These are phyloP conservation scores for Russula sp. DNA, from an alignment of 768 basidiomycete genomes.

Conservation along the genomic window DNA sequence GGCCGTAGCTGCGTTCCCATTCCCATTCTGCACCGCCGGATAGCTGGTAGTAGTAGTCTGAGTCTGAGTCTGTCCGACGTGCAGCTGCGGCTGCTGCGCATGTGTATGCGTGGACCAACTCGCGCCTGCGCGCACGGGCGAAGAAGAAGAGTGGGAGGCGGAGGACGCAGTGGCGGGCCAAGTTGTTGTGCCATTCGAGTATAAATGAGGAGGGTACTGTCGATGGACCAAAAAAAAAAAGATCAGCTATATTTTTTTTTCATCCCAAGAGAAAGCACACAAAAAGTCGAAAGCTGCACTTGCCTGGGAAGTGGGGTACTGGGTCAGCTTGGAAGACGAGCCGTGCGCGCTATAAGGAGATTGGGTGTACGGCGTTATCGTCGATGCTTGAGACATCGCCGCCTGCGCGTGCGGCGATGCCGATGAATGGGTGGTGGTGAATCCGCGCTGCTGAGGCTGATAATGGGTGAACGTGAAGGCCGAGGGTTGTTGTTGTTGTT, in stretches of 20 bases:
- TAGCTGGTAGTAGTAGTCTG: not conserved
- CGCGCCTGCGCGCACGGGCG: not conserved
- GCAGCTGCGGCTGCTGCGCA: not conserved
- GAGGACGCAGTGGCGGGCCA: conserved; percentile 2
- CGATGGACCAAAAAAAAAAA: not conserved
- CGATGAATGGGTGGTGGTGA: conserved; percentile 7
- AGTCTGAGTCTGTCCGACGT: not conserved
- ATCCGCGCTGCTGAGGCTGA: conserved; percentile 21
- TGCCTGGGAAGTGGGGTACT: conserved; percentile 1
- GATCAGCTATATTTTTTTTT: not conserved
- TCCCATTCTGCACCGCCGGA: conserved; percentile 7
- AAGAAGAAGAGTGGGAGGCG: not conserved
- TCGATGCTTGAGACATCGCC: not conserved
- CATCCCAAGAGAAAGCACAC: not conserved
- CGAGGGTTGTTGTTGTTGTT: conserved; percentile 3
- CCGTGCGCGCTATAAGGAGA: not conserved
- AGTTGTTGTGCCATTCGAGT: conserved; percentile 10
- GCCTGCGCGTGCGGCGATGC: not conserved
- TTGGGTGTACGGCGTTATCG: not conserved
- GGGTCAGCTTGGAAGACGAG: conserved; percentile 4
- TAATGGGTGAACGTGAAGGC: conserved; percentile 22
- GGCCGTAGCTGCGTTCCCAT: not conserved
- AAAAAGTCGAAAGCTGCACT: not conserved
- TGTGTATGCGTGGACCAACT: conserved; percentile 9
- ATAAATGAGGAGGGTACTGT: conserved; percentile 5